Conservation (phyloP, 257 asterid species). For the Hygrophila difformis region DNA sequence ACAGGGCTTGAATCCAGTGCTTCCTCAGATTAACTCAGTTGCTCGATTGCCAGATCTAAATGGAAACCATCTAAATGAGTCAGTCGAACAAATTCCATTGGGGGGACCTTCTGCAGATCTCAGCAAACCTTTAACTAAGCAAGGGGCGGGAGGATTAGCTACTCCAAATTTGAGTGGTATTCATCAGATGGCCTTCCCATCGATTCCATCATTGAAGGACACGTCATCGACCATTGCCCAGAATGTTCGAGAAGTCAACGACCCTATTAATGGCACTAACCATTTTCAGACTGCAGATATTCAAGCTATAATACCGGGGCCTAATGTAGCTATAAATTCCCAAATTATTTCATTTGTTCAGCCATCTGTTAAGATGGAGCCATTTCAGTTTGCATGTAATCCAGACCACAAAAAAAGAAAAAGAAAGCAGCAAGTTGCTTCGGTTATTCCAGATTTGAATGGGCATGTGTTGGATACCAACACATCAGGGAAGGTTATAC, state of each 20-base stretch:
- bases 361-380: slow-evolving; percentile 16
- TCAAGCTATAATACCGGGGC: slow-evolving; percentile 12
- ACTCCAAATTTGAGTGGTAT: slow-evolving; percentile 12
- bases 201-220: slow-evolving; percentile 22
- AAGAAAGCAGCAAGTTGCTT: slow-evolving; percentile 29
- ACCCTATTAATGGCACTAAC: slow-evolving; percentile 13
- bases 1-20: slow-evolving; percentile 14
- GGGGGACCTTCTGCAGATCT: slow-evolving; percentile 23
- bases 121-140: slow-evolving; percentile 22
- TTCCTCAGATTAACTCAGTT: slow-evolving; percentile 15
- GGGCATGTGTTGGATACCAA: slow-evolving; percentile 25
- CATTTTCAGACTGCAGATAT: slow-evolving; percentile 11
- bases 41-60: slow-evolving; percentile 39
- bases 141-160: slow-evolving; percentile 19
- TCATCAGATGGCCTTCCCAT: slow-evolving; percentile 13
- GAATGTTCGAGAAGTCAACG: slow-evolving; percentile 13
- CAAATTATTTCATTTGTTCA: slow-evolving; percentile 20
- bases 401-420: slow-evolving; percentile 30
- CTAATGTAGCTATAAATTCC: slow-evolving; percentile 8
- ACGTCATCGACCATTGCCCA: slow-evolving; percentile 15
- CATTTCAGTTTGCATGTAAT: slow-evolving; percentile 15
- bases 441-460: slow-evolving; percentile 66
- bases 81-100: slow-evolving; percentile 23
- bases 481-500: slow-evolving; percentile 17
- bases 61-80: slow-evolving; percentile 19